Evolutionary conservation across 2,329 filamentous ascomycete species (phyloP).

Genomic region (Hypoxylon sp.): DNA sequence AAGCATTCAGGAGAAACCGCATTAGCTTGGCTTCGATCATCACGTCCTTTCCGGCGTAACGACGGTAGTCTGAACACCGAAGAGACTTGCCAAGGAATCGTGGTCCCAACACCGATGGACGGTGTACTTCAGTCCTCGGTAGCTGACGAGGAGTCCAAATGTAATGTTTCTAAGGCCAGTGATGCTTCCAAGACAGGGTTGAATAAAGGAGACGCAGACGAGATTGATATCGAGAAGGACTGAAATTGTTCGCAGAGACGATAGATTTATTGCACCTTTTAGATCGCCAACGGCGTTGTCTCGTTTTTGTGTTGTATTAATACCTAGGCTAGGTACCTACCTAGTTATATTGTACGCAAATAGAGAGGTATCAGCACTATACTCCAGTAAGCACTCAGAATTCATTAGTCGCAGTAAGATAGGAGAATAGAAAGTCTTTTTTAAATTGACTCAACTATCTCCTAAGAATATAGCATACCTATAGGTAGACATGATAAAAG

Average conservation of each 20-base stretch:
- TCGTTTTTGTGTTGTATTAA: not conserved
- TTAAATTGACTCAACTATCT: not conserved
- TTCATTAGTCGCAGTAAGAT: not conserved
- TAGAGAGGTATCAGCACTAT: too few species aligned
- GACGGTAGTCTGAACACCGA: too few species aligned
- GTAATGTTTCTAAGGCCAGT: not conserved
- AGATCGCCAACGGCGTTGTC: not conserved
- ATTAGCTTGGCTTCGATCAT: not conserved
- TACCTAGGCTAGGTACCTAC: too few species aligned
- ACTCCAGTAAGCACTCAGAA: too few species aligned
- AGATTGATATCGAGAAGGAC: not conserved
- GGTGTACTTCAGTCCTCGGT: not conserved
- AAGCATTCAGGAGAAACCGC: not conserved
- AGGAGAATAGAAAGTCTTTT: not conserved
- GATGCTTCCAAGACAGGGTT: not conserved
- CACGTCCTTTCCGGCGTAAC: not conserved
- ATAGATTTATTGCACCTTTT: not conserved
- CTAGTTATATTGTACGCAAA: too few species aligned
- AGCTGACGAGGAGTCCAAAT: not conserved
- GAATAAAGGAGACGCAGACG: not conserved
- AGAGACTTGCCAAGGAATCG: not conserved
- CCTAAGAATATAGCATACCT: not conserved
- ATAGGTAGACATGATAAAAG: not conserved
- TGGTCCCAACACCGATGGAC: not conserved
- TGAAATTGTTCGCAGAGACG: not conserved